These are phyloP conservation scores for Eimeria maxima DNA, from an alignment of 169 alveolate species.

Conservation along the genomic window DNA sequence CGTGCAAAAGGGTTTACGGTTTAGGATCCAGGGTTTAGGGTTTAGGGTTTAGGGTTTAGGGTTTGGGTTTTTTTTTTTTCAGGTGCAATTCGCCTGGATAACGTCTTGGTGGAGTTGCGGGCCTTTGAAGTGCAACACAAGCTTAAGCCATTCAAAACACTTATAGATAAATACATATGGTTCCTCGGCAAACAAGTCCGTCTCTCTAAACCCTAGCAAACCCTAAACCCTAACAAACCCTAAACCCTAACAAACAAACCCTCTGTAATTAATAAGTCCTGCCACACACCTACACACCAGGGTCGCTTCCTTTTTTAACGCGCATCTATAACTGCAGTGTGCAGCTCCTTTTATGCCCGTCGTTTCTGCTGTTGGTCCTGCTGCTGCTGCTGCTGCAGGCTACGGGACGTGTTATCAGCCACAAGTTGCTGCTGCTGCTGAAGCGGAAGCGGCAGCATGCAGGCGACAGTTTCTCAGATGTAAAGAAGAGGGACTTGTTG, in stretches of 20 bases:
- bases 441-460: constrained; percentile 61
- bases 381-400: constrained; percentile 67
- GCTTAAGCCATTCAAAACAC: constrained; percentile 71
- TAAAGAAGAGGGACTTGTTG: constrained; percentile 17
- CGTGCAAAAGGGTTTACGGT: background rate
- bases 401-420: constrained; percentile 47
- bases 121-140: constrained; percentile 74
- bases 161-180: constrained; percentile 79
- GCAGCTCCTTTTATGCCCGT: background rate
- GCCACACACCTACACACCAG: too few relatives aligned
- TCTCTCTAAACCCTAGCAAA: too few relatives aligned
- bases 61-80: background rate
- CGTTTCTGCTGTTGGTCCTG: background rate
- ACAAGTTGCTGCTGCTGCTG: background rate
- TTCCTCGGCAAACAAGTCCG: constrained; percentile 79
- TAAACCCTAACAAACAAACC: background rate
- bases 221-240: too few relatives aligned
- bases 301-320: too few relatives aligned
- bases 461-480: constrained; percentile 38
- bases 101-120: constrained; percentile 69
- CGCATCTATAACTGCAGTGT: too few relatives aligned
- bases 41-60: background rate
- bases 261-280: too few relatives aligned
- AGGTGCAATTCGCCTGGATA: constrained; percentile 72
- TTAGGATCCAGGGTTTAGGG: background rate